Evolutionary conservation across 768 basidiomycete species (phyloP).

Genomic region (Mycena indigotica): DNA sequence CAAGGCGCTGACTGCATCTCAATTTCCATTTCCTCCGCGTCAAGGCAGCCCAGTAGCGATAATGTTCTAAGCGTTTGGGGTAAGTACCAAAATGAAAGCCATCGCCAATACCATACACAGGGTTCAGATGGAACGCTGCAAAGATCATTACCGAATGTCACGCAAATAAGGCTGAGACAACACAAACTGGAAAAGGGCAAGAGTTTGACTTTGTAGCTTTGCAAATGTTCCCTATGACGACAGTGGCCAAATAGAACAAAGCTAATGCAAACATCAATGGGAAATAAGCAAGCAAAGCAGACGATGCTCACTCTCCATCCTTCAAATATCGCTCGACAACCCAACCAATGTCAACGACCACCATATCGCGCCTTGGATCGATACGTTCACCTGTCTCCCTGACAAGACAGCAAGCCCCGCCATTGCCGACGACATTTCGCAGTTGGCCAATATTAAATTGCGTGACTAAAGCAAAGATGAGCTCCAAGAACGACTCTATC

Average conservation of each 20-base stretch:
- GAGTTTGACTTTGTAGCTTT: slow-evolving; percentile 95
- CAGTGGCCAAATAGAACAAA: slow-evolving; percentile 96
- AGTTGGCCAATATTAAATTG: slow-evolving; percentile 95
- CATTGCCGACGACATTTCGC: slow-evolving; percentile 93
- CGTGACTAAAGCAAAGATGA: slow-evolving; percentile 61
- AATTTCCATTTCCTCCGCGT: slow-evolving; percentile 96
- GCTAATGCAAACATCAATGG: slow-evolving; percentile 39
- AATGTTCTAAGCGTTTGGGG: slow-evolving; percentile 63
- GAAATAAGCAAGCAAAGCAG: slow-evolving; percentile 3
- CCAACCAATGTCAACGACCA: slow-evolving; percentile 97
- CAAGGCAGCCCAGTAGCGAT: slow-evolving; percentile 99
- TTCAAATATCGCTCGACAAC: slow-evolving; percentile 96
- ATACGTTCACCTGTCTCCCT: slow-evolving; percentile 97
- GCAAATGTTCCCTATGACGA: slow-evolving; percentile 99
- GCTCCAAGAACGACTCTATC: not conserved
- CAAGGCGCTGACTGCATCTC: slow-evolving; percentile 91
- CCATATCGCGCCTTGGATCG: slow-evolving; percentile 95
- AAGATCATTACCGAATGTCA: slow-evolving; percentile 12
- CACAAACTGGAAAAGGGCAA: slow-evolving; percentile 93
- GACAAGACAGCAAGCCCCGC: slow-evolving; percentile 96
- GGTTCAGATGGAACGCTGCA: slow-evolving; percentile 92
- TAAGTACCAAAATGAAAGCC: too few species aligned
- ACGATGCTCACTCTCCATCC: slow-evolving; percentile 79
- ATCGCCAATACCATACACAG: slow-evolving; percentile 83
- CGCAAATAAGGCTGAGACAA: not conserved